Percentiles rank a stretch among this genome's conserved stretches.
Evolutionary conservation across 129 eudicot genomes (phyloP).

Genomic region (Centella asiatica): DNA sequence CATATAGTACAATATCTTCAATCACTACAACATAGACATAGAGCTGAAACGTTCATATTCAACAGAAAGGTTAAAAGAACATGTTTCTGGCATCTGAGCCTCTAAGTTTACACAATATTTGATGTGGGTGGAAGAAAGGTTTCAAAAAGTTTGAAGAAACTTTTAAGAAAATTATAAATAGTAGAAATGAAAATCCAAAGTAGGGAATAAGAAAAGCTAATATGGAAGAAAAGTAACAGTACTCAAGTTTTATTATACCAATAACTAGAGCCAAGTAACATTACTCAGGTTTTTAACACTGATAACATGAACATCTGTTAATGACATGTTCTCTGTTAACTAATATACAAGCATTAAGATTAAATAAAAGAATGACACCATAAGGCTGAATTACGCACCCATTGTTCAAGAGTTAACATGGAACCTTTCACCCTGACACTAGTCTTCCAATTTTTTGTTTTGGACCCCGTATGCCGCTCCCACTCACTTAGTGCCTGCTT

Average conservation of each 20-base stretch:
- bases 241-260: too few relatives aligned
- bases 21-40: background rate
- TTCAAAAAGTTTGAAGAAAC: too few relatives aligned
- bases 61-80: background rate
- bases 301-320: too few relatives aligned
- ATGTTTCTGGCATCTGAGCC: background rate
- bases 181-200: background rate
- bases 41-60: background rate
- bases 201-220: too few relatives aligned
- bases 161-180: background rate
- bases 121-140: background rate
- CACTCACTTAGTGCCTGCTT: conserved; percentile 82
- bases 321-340: too few relatives aligned
- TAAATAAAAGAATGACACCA: conserved; percentile 4
- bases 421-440: conserved; percentile 67
- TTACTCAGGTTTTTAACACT: too few relatives aligned
- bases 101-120: background rate
- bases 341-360: too few relatives aligned
- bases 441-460: conserved; percentile 69
- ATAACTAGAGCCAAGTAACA: too few relatives aligned
- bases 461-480: conserved; percentile 85
- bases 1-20: background rate
- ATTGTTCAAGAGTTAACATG: conserved; percentile 67
- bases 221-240: too few relatives aligned
- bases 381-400: conserved; percentile 46